Base-by-base conservation (phyloP, 257 asterid species). In the Echites panduratus region DNA sequence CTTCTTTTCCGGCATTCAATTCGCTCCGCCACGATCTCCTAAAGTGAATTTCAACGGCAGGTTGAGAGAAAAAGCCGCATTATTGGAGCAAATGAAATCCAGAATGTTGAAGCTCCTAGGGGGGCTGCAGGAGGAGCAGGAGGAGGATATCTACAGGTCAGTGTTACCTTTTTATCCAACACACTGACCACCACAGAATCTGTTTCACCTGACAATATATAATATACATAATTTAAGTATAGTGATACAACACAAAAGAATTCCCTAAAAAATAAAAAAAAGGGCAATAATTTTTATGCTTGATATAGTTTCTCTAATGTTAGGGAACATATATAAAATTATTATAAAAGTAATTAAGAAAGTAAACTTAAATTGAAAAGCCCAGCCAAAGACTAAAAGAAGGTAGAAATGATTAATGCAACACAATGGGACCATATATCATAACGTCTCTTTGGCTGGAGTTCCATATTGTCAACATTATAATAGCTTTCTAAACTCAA, bases 101-200 rank as follows among this genome's bases (percentile, higher is more conserved):
- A 57, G 59, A 17, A 63, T 20, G 74, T 13, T 24, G 78, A 67
- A 73, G 82, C 77, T 41, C 71, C 68, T 56, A 59, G 79, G 69
- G 70, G 73, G 19, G 75, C 70, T 32, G 80, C 20, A 64, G 75
- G 58, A 75, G 75, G 7, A 12, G 64, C 62, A 10, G 70, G 35
- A 11, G 44, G 22, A 10, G 88, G 82, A 72, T 77, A 73, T 75
- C 76, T 77, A 76, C 86, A 86, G n/a, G 93, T 91, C 43, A 91
- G 82, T 2, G 91, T 88, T 3, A 91, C 93, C 77, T 77, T 90
- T 80, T 92, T 92, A 79, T 90, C 93, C 77, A 84, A 10, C 67
- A 92, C 85, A 79, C 95, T 89, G 19, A 87, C 75, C 88, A 84
- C 78, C 85, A 90, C 89, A 1, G 97, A 87, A 72, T 90, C 84